Evolutionary conservation across 352 stramenopile genomes (phyloP).

Genomic region (Aphanomyces cochlioides): DNA sequence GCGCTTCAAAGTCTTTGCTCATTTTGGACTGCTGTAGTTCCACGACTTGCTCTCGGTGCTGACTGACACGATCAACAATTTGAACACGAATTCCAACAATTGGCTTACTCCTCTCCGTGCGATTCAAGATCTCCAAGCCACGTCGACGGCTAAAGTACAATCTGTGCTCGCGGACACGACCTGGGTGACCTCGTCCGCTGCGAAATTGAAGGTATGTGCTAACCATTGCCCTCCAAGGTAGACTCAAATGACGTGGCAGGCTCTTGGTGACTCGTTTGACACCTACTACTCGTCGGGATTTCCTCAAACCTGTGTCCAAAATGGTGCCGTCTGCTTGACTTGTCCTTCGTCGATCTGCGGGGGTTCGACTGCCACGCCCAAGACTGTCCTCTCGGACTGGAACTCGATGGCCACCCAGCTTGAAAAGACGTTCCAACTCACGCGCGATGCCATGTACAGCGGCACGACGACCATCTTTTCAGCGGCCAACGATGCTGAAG

Average conservation of each 20-base stretch:
- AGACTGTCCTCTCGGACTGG: background rate
- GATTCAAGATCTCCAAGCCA: constrained; percentile 11
- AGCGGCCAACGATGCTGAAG: constrained; percentile 16
- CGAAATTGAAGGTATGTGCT: constrained; percentile 8
- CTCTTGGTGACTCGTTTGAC: constrained; percentile 23
- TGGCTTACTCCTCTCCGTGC: constrained; percentile 45
- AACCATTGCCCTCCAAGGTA: too few relatives aligned
- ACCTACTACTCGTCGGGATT: constrained; percentile 17
- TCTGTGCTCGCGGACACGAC: constrained; percentile 1
- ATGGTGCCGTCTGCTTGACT: constrained; percentile 3
- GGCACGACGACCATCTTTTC: constrained; percentile 41
- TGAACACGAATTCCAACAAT: constrained; percentile 70
- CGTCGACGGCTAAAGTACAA: background rate
- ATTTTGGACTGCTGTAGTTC: constrained; percentile 5
- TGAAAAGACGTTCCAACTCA: constrained; percentile 28
- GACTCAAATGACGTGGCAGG: background rate
- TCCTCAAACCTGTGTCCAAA: constrained; percentile 5
- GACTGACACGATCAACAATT: constrained; percentile 66
- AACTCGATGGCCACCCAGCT: constrained; percentile 3
- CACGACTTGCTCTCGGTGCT: constrained; percentile 59
- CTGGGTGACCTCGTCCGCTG: background rate
- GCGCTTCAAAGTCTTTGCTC: background rate
- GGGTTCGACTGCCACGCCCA: background rate
- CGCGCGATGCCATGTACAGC: constrained; percentile 27
- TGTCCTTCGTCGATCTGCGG: constrained; percentile 17